These are phyloP conservation scores for Agroathelia rolfsii DNA, from an alignment of 1,284 basidiomycete genomes.

Conservation along the genomic window DNA sequence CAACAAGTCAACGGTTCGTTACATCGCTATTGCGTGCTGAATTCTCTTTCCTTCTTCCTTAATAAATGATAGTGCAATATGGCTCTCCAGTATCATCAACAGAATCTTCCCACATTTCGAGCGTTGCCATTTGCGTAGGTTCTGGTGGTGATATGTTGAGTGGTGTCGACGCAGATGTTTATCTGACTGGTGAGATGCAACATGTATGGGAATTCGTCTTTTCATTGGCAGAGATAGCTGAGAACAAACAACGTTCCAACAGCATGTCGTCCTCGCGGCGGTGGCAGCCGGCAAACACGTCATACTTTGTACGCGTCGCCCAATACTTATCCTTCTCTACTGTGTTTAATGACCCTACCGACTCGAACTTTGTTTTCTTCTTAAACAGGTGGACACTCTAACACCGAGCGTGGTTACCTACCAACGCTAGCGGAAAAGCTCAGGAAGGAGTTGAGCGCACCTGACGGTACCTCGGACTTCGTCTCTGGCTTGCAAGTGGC, in stretches of 20 bases:
- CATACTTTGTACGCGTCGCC: constrained; percentile 54
- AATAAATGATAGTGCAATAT: constrained; percentile 69
- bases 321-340: constrained; percentile 8
- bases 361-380: constrained; percentile 4
- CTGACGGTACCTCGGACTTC: constrained; percentile 11
- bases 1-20: constrained; percentile 5
- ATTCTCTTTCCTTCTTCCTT: constrained; percentile 7
- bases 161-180: constrained; percentile 67
- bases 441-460: constrained; percentile 32
- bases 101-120: constrained; percentile 27
- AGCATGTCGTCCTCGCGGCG: constrained; percentile 80
- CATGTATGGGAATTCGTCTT: constrained; percentile 48
- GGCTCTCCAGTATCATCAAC: constrained; percentile 25
- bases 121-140: constrained; percentile 80
- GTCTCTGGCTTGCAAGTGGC: constrained; percentile 34
- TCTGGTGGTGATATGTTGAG: constrained; percentile 69
- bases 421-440: constrained; percentile 58
- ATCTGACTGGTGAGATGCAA: constrained; percentile 87
- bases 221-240: too few species aligned
- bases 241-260: constrained; percentile 12
- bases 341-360: constrained; percentile 11
- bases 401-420: constrained; percentile 85
- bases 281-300: constrained; percentile 66
- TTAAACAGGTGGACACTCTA: constrained; percentile 63
- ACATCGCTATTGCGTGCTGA: neutral